Percentiles rank a stretch among this genome's conserved stretches.
Conservation (phyloP, 495 filamentous ascomycete species). For the Apodospora peruviana region DNA sequence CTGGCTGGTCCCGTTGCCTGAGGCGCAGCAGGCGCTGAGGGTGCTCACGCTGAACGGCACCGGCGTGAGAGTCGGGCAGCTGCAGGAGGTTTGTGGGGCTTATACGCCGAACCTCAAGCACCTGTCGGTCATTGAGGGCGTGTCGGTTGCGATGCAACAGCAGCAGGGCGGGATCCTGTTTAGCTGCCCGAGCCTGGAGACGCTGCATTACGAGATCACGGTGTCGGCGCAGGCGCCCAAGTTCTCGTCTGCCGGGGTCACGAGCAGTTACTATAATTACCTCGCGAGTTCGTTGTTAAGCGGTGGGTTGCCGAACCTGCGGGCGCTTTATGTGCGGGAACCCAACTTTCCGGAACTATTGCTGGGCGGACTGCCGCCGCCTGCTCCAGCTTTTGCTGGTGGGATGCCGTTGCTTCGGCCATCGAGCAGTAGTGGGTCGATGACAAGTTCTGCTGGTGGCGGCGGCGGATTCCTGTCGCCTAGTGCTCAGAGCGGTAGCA, state of each 20-base stretch:
- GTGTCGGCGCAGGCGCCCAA: conserved; percentile 48
- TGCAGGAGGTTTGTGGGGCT: conserved; percentile 62
- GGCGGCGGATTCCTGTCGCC: no score
- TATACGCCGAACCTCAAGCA: conserved; percentile 55
- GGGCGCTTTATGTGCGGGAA: conserved; percentile 79
- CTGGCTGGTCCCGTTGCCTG: conserved; percentile 50
- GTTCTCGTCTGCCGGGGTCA: conserved; percentile 54
- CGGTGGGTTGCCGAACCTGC: conserved; percentile 66
- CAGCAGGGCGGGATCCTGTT: conserved; percentile 47
- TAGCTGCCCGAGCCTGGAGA: conserved; percentile 57
- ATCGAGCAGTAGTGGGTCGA: conserved; percentile 2
- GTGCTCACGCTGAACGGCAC: conserved; percentile 61
- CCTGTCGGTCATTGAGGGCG: conserved; percentile 62
- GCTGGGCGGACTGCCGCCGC: conserved; percentile 63
- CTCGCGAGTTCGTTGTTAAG: conserved; percentile 74
- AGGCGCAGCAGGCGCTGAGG: conserved; percentile 47
- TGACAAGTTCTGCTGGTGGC: no score
- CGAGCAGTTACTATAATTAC: conserved; percentile 75
- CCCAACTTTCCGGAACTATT: conserved; percentile 65
- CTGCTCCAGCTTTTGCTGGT: conserved; percentile 28
- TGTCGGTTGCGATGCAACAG: conserved; percentile 59
- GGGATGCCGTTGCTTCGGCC: conserved; percentile 5
- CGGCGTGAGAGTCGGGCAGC: conserved; percentile 55
- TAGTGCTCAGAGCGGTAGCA: no score
- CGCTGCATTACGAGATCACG: conserved; percentile 77